Evolutionary conservation across 768 basidiomycete genomes (phyloP), one percentile per base, ranked within the genome.

Genomic region (Suillus luteus): DNA sequence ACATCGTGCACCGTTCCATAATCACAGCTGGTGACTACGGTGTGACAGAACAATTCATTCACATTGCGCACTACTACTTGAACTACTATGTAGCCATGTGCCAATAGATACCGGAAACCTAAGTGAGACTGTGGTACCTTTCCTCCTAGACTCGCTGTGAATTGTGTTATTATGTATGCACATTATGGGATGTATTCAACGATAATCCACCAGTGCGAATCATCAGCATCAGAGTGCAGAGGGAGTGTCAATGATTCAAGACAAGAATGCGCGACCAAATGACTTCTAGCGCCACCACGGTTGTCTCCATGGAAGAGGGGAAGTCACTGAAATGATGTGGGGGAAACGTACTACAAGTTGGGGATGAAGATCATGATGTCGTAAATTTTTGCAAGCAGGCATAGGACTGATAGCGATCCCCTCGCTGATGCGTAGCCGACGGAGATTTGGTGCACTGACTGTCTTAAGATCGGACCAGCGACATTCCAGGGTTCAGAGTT

Each of bases 231-330:
- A 35, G 33, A 35, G 2, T 11, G 22, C 5, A 48, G 35, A 35
- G n/a, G 35, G 54, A 55, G 54, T 22, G 35, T 37, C 54, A 37
- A 37, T 12, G 54, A 55, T 37, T 55, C 19, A 55, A 55, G 54
- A 3, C 11, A 55, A 35, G 54, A 35, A 37, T n/a, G 19, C 11
- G 33, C 35, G 54, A 11, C 19, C 33, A 11, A 11, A 12, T n/a
- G 11, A 11, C 11, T 2, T n/a, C 2, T 33, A 5, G 33, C n/a
- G 33, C 19, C n/a, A 55, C 22, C n/a, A 24, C n/a, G 22, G 24
- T 1, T 14, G 22, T 55, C 37, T 55, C 7, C 37, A 55, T 27
- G 27, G 55, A 24, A 14, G 22, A 15, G 37, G 55, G 37, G 6
- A 55, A 15, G 22, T 37, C 22, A 24, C 8, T 22, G 12, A 15